Conservation (phyloP, 441 rosid species). For the Pelargonium exstipulatum region DNA sequence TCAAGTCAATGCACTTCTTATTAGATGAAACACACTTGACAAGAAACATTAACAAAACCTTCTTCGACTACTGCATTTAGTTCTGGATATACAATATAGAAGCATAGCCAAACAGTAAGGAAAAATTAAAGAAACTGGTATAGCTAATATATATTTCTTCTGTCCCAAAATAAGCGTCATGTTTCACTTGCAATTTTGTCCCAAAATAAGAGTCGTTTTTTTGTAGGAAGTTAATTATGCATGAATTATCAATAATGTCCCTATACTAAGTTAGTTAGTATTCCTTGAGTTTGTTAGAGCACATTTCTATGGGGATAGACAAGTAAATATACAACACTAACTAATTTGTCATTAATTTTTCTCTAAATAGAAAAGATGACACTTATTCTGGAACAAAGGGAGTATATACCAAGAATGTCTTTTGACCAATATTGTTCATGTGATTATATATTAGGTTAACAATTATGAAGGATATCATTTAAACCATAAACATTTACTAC, state of each 20-base stretch:
- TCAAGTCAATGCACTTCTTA: constrained; percentile 20
- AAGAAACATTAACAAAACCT: constrained; percentile 14
- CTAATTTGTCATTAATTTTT: no score
- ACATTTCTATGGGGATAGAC: no score
- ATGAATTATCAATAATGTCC: no score
- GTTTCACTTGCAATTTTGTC: no score
- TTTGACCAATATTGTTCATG: background rate
- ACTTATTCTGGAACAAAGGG: no score
- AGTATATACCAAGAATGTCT: background rate
- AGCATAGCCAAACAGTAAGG: background rate
- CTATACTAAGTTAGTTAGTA: no score
- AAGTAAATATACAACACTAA: no score
- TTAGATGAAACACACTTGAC: constrained; percentile 17
- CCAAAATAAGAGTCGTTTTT: no score
- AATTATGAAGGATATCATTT: background rate
- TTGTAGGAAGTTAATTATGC: no score
- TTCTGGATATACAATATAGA: background rate
- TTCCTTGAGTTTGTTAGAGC: no score
- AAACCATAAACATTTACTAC: background rate
- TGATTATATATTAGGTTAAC: background rate
- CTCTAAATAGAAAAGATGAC: no score
- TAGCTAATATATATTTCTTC: background rate
- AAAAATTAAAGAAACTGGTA: background rate
- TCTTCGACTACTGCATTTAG: background rate
- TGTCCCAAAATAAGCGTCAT: no score